A percentile compares a stretch with the other conserved stretches of the same genome.
Conservation (phyloP, 2,329 filamentous ascomycete genomes). For the Cladosporium sp. region DNA sequence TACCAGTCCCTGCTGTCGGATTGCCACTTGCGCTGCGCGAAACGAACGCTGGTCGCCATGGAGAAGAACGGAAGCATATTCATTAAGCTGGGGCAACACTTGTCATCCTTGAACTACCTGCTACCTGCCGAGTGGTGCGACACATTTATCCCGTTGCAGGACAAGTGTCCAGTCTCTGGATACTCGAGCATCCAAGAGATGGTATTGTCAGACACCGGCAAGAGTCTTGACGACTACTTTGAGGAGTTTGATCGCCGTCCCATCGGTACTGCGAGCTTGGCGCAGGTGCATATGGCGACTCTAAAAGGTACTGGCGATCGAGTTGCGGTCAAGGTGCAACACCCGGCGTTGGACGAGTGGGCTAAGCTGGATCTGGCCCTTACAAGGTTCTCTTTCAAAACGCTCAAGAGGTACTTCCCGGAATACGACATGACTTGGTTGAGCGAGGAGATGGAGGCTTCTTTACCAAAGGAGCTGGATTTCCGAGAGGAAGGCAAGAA, state of each 20-base stretch:
- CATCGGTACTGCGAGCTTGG: conserved; percentile 88
- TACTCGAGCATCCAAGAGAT: conserved; percentile 81
- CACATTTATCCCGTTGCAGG: conserved; percentile 93
- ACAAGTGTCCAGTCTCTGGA: conserved; percentile 90
- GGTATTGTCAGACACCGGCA: conserved; percentile 79
- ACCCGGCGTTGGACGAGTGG: conserved; percentile 86
- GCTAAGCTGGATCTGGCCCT: conserved; percentile 80
- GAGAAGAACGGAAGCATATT: conserved; percentile 98
- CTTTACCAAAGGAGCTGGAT: conserved; percentile 85
- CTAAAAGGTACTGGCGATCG: conserved; percentile 76
- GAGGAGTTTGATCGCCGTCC: conserved; percentile 75
- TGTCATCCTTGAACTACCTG: conserved; percentile 94
- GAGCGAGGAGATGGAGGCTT: conserved; percentile 85
- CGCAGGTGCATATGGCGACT: conserved; percentile 87
- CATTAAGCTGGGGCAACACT: conserved; percentile 93
- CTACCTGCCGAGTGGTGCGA: conserved; percentile 88
- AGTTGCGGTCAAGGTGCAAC: conserved; percentile 95
- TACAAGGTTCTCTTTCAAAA: conserved; percentile 84
- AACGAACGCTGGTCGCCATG: conserved; percentile 77
- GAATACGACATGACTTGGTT: conserved; percentile 98
- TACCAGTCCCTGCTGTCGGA: conserved; percentile 66
- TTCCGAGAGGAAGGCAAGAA: conserved; percentile 84
- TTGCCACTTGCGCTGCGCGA: conserved; percentile 89
- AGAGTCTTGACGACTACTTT: conserved; percentile 75
- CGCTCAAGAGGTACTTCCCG: conserved; percentile 87